Conservation (phyloP, 2,329 filamentous ascomycete genomes). For the Thelonectria blattea region DNA sequence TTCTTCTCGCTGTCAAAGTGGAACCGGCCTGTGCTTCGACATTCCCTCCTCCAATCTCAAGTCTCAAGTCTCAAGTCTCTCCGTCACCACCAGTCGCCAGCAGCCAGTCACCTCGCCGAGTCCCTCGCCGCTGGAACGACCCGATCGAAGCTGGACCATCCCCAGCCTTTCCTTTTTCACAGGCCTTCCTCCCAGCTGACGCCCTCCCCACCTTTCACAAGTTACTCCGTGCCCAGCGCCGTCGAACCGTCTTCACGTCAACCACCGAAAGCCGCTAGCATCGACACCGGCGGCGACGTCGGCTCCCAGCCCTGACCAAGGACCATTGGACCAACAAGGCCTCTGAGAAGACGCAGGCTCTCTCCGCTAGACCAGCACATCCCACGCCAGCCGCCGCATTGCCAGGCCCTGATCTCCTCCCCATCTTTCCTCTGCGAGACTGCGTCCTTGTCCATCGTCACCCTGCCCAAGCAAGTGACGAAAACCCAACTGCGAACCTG, state of each 20-base stretch:
- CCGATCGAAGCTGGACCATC: not conserved
- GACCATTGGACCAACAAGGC: conserved; percentile 3
- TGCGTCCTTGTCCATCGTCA: conserved; percentile 31
- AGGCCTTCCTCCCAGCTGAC: not conserved
- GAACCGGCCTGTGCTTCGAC: conserved; percentile 7
- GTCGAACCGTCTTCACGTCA: too few species aligned
- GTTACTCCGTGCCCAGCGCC: too few species aligned
- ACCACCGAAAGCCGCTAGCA: conserved; percentile 21
- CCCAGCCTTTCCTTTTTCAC: not conserved
- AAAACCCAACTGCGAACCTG: conserved; percentile 23
- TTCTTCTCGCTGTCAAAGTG: conserved; percentile 17
- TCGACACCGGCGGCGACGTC: conserved; percentile 20
- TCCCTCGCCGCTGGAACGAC: not conserved
- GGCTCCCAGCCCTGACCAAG: conserved; percentile 18
- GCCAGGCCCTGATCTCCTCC: conserved; percentile 27
- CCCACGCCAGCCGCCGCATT: conserved; percentile 23
- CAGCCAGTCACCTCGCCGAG: not conserved
- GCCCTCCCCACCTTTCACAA: conserved; percentile 6
- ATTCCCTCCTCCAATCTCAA: not conserved
- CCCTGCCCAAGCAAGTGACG: conserved; percentile 30
- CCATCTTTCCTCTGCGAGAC: conserved; percentile 1
- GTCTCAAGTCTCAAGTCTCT: not conserved
- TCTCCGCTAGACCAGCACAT: conserved; percentile 21
- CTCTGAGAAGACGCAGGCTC: not conserved
- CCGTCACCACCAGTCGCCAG: not conserved